phyloP scores from a whole-genome alignment of 257 asterid genomes.

The Scutellaria baicalensis region DNA sequence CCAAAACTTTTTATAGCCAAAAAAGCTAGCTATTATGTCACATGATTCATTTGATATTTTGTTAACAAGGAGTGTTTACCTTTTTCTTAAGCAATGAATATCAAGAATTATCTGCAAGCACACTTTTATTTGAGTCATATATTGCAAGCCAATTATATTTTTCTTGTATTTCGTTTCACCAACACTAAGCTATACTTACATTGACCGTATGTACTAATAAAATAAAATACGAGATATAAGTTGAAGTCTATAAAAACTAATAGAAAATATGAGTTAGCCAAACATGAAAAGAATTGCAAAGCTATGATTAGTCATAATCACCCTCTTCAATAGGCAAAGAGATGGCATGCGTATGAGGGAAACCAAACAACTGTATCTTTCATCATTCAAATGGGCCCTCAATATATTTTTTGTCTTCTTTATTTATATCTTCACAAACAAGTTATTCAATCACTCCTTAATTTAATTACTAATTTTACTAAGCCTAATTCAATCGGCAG shows the following conservation, averaged over 20 bases:
- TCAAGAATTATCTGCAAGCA: no score
- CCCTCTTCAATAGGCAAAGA: constrained; percentile 11
- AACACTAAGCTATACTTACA: no score
- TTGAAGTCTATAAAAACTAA: neutral
- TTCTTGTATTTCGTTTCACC: no score
- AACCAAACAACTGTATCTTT: neutral
- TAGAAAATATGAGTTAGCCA: neutral
- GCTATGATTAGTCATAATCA: constrained; percentile 18
- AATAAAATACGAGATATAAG: no score
- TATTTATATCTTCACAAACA: neutral
- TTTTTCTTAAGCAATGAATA: no score
- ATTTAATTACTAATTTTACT: neutral
- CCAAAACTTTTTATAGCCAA: neutral
- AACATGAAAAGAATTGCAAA: constrained; percentile 8
- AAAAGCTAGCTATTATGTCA: neutral
- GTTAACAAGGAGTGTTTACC: no score
- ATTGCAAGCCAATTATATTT: no score
- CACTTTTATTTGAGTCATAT: no score
- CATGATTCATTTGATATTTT: neutral
- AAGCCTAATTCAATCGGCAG: neutral
- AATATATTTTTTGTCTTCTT: constrained; percentile 1
- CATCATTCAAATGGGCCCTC: constrained; percentile 14
- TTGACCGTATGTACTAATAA: no score
- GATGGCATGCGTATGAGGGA: constrained; percentile 24
- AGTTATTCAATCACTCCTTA: neutral